Evolutionary conservation across 2,329 filamentous ascomycete species (phyloP).

Genomic region (Ceratocystis albifundus): DNA sequence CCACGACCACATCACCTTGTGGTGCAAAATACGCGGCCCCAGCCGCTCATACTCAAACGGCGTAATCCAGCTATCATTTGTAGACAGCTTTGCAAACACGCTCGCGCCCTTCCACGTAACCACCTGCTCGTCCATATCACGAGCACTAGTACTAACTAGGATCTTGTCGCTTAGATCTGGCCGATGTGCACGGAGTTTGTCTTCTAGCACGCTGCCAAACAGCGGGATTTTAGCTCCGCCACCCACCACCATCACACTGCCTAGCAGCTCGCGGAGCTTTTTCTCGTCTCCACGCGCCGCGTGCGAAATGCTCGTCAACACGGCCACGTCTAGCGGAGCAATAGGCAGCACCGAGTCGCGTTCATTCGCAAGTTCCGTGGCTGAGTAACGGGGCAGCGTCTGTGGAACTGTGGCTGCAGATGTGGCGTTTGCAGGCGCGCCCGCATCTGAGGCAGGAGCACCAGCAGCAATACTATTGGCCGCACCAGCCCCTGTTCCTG

Average conservation of each 20-base stretch:
- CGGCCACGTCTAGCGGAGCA: conserved; percentile 76
- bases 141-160: conserved; percentile 57
- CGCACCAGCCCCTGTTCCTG: conserved; percentile 18
- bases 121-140: conserved; percentile 95
- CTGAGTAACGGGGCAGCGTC: conserved; percentile 32
- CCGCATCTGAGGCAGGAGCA: conserved; percentile 24
- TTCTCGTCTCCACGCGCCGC: conserved; percentile 83
- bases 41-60: conserved; percentile 78
- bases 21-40: conserved; percentile 68
- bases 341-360: conserved; percentile 72
- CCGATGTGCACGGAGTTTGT: conserved; percentile 57
- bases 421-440: conserved; percentile 29
- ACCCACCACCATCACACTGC: conserved; percentile 81
- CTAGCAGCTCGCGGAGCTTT: conserved; percentile 80
- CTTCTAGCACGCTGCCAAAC: conserved; percentile 73
- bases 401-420: conserved; percentile 27
- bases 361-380: conserved; percentile 49
- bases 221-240: conserved; percentile 71
- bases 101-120: conserved; percentile 96
- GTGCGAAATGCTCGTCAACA: conserved; percentile 78
- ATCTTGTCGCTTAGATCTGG: conserved; percentile 51
- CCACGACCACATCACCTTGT: conserved; percentile 61
- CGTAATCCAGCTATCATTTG: conserved; percentile 93
- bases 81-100: conserved; percentile 82
- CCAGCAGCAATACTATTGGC: not conserved